Conservation (phyloP, 129 eudicot genomes). For the Lonicera japonica region DNA sequence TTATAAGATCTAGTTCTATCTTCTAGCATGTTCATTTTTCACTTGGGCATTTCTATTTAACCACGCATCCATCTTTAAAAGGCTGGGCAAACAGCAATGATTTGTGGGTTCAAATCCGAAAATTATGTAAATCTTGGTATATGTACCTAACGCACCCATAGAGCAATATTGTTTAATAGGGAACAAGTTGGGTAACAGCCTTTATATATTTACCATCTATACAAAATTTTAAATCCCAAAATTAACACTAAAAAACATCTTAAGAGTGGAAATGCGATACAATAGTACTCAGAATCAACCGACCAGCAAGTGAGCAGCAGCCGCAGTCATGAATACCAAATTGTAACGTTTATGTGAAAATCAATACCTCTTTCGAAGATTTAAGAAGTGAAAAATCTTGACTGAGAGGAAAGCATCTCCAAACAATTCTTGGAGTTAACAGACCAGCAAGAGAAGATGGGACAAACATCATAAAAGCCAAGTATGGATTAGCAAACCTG, state of each 20-base stretch:
- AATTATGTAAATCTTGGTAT: no score
- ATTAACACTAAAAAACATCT: slow-evolving; percentile 31
- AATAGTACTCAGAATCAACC: slow-evolving; percentile 52
- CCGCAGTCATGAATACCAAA: slow-evolving; percentile 59
- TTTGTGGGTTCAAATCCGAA: no score
- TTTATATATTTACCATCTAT: no score
- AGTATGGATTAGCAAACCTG: slow-evolving; percentile 85
- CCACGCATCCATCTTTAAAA: no score
- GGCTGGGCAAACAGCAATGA: no score
- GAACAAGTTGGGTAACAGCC: no score
- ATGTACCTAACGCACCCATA: no score
- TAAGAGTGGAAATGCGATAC: slow-evolving; percentile 65
- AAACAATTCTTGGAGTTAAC: slow-evolving; percentile 51
- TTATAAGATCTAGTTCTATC: no score
- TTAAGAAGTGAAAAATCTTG: slow-evolving; percentile 44
- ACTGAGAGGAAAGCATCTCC: slow-evolving; percentile 60
- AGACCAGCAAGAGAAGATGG: slow-evolving; percentile 89
- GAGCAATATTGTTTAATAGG: no score
- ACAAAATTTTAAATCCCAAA: background rate
- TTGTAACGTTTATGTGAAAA: background rate
- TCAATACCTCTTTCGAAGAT: slow-evolving; percentile 50
- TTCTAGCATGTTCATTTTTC: no score
- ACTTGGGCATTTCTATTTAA: no score
- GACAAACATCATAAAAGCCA: slow-evolving; percentile 87
- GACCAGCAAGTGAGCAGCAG: slow-evolving; percentile 65